A percentile compares a stretch with the other conserved stretches of the same genome.
These are phyloP conservation scores for Angophora floribunda DNA, from an alignment of 345 rosid species.

Conservation along the genomic window DNA sequence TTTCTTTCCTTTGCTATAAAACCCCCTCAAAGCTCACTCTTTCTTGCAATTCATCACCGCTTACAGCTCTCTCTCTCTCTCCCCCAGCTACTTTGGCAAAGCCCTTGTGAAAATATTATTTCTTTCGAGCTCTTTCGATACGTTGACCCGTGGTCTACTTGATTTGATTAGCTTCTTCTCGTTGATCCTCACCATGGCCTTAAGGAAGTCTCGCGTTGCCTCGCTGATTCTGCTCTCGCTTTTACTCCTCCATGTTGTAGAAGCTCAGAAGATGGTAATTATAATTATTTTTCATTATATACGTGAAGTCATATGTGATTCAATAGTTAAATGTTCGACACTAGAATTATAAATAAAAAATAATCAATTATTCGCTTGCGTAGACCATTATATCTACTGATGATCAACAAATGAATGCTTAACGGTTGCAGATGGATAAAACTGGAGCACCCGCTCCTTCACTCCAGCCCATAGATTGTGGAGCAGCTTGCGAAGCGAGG, in stretches of 20 bases:
- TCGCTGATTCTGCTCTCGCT: not conserved
- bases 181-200: not conserved
- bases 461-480: not conserved
- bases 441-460: not conserved
- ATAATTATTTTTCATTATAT: not conserved
- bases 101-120: not conserved
- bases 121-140: not conserved
- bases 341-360: not conserved
- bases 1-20: not conserved
- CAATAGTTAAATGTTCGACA: not conserved
- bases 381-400: not conserved
- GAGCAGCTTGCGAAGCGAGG: slow-evolving; percentile 1
- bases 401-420: not conserved
- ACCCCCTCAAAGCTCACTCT: not conserved
- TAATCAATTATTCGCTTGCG: not conserved
- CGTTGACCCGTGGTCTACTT: not conserved
- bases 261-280: not conserved
- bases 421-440: not conserved
- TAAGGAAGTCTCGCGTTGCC: not conserved
- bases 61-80: not conserved
- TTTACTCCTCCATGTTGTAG: not conserved
- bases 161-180: not conserved
- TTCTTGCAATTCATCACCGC: not conserved
- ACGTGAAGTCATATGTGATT: not conserved
- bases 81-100: not conserved